A percentile compares a stretch with the other conserved stretches of the same genome.
phyloP scores from a whole-genome alignment of 2,329 filamentous ascomycete species.

The Venturia effusa region DNA sequence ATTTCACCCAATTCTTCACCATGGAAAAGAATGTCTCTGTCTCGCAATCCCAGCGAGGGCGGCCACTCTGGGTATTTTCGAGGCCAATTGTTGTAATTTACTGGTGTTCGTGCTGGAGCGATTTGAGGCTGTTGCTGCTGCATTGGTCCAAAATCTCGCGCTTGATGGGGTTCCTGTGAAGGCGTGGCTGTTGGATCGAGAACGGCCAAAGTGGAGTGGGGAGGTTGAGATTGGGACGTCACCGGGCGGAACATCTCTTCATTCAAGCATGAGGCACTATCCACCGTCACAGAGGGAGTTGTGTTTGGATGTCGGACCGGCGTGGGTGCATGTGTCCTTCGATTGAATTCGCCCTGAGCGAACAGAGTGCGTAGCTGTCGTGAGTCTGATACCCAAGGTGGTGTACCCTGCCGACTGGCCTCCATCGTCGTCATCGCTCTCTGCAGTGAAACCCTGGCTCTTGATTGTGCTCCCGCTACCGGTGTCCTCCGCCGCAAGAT shows the following conservation, averaged over 20 bases:
- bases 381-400: not conserved
- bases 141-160: not conserved
- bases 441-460: not conserved
- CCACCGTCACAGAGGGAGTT: conserved; percentile 2
- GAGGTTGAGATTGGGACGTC: not conserved
- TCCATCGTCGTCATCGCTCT: conserved; percentile 2
- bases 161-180: not conserved
- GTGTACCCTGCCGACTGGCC: not conserved
- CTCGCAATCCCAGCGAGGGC: conserved; percentile 6
- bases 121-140: conserved; percentile 1
- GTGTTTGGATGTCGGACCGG: not conserved
- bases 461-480: not conserved
- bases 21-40: conserved; percentile 11
- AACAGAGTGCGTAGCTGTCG: conserved; percentile 4
- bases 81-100: conserved; percentile 12
- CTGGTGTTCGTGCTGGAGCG: not conserved
- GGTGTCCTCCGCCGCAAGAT: not conserved
- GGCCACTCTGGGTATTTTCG: conserved; percentile 12
- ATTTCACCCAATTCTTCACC: conserved; percentile 4
- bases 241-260: not conserved
- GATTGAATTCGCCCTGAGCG: conserved; percentile 5
- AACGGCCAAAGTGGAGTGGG: not conserved
- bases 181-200: conserved; percentile 1
- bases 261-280: not conserved
- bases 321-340: not conserved